These are phyloP conservation scores for Phyllosticta citrichinensis DNA, from an alignment of 2,329 filamentous ascomycete genomes.

Conservation along the genomic window DNA sequence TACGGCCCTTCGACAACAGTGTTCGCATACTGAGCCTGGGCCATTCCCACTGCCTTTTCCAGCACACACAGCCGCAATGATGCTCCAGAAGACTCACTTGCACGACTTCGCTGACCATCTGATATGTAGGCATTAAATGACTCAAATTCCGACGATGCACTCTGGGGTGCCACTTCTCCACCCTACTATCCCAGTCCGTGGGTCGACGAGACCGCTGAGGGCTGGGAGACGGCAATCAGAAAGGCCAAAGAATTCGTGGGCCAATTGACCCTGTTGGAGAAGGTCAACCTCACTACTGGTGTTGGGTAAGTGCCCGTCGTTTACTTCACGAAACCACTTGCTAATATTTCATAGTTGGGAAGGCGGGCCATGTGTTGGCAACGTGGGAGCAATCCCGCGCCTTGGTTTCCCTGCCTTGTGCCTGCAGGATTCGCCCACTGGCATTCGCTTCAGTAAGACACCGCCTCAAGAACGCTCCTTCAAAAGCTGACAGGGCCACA, in stretches of 20 bases:
- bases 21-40: background rate
- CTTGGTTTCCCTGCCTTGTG: constrained; percentile 66
- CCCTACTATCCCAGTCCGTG: constrained; percentile 82
- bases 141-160: constrained; percentile 3
- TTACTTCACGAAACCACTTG: background rate
- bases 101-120: background rate
- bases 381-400: constrained; percentile 58
- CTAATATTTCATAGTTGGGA: constrained; percentile 44
- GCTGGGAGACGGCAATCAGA: constrained; percentile 65
- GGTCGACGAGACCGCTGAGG: constrained; percentile 59
- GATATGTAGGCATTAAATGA: background rate
- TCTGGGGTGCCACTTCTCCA: constrained; percentile 35
- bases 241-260: constrained; percentile 73
- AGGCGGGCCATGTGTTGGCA: constrained; percentile 66
- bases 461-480: background rate
- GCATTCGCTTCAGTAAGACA: constrained; percentile 54
- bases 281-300: constrained; percentile 91
- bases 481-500: constrained; percentile 14
- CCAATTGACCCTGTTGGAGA: constrained; percentile 73
- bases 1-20: background rate
- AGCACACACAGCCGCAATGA: background rate
- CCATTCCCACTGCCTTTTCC: background rate
- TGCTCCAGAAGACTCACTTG: background rate
- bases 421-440: constrained; percentile 76
- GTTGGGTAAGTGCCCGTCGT: constrained; percentile 51